These are phyloP conservation scores for Vitis hybrid DNA, from an alignment of 177 flowering plant species.

Conservation along the genomic window DNA sequence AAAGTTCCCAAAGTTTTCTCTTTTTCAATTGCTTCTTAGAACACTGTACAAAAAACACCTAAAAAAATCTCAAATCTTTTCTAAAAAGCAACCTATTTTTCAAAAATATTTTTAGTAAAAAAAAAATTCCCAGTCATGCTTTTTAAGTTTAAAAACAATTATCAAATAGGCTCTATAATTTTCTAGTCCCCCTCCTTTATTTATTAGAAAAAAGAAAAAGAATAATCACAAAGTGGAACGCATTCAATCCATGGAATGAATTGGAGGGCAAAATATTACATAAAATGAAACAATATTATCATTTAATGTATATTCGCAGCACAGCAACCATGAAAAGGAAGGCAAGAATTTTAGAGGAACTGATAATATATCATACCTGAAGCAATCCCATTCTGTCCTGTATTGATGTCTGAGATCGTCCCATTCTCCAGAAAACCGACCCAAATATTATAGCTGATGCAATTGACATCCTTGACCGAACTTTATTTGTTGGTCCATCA, in stretches of 20 bases:
- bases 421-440: slow-evolving; percentile 99
- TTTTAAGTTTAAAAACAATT: no score
- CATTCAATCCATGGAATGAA: background rate
- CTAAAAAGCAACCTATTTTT: no score
- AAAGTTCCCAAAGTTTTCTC: no score
- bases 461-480: slow-evolving; percentile 91
- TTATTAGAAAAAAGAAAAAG: no score
- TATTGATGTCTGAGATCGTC: slow-evolving; percentile 92
- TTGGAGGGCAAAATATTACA: background rate
- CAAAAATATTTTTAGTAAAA: no score
- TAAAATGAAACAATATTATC: background rate
- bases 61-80: no score
- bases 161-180: no score
- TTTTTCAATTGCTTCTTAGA: no score
- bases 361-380: slow-evolving; percentile 57
- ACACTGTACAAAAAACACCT: no score
- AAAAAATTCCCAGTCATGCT: background rate
- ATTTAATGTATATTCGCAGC: slow-evolving; percentile 1
- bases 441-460: slow-evolving; percentile 99
- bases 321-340: slow-evolving; percentile 4
- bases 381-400: slow-evolving; percentile 98
- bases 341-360: background rate
- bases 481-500: slow-evolving; percentile 97
- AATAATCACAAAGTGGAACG: no score
- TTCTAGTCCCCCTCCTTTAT: no score